These are phyloP conservation scores for Sclerotinia subarctica DNA, from an alignment of 2,329 filamentous ascomycete genomes.

Conservation along the genomic window DNA sequence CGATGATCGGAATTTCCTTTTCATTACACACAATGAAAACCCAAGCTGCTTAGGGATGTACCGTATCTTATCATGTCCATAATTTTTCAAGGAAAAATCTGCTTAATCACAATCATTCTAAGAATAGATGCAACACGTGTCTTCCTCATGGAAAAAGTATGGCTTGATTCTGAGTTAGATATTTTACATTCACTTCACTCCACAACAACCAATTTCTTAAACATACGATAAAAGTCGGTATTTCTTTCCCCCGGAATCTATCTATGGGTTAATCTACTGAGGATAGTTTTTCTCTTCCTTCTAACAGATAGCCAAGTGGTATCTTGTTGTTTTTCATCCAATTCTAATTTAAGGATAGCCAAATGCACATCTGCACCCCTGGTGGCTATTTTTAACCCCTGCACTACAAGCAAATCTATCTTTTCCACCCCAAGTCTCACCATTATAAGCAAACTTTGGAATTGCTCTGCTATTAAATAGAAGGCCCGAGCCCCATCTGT, in stretches of 20 bases:
- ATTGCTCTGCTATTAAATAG: not conserved
- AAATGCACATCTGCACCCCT: slow-evolving; percentile 11
- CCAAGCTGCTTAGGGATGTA: no score
- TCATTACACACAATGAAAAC: no score
- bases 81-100: no score
- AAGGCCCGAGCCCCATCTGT: not conserved
- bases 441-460: not conserved
- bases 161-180: not conserved
- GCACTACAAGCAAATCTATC: not conserved
- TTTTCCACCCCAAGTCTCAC: not conserved
- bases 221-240: not conserved
- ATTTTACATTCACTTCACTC: not conserved
- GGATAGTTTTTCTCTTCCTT: not conserved
- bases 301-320: not conserved
- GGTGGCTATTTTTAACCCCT: not conserved
- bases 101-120: no score
- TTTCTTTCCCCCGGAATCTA: not conserved
- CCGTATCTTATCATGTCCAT: no score
- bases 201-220: no score
- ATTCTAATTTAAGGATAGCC: not conserved
- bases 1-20: no score
- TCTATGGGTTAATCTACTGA: not conserved
- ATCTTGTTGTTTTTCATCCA: not conserved
- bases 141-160: not conserved
- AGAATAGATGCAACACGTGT: no score